phyloP scores from a whole-genome alignment of 2,329 filamentous ascomycete genomes.

The Elsinoe batatas region DNA sequence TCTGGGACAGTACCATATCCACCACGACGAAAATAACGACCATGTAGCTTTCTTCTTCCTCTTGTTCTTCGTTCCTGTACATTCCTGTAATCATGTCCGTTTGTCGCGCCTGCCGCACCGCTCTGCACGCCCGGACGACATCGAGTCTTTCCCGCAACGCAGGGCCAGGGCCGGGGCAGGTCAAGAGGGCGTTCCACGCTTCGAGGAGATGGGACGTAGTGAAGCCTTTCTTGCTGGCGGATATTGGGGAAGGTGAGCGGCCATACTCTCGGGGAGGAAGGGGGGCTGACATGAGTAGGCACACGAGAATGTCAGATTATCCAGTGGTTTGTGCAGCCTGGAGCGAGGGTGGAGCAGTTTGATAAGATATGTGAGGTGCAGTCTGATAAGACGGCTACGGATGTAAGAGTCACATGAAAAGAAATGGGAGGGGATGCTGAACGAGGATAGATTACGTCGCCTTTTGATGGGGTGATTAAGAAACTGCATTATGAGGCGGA shows the following conservation, averaged over 20 bases:
- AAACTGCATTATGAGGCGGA: conserved; percentile 92
- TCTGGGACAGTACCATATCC: neutral
- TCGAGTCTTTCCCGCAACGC: neutral
- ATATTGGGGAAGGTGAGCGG: conserved; percentile 69
- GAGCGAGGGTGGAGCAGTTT: conserved; percentile 93
- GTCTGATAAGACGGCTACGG: conserved; percentile 78
- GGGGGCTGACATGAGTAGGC: conserved; percentile 42
- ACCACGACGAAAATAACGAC: neutral
- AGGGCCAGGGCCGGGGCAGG: neutral
- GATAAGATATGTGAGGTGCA: conserved; percentile 96
- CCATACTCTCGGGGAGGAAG: neutral
- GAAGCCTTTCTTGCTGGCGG: conserved; percentile 72
- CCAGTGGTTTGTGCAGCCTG: conserved; percentile 97
- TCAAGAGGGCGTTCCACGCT: conserved; percentile 21
- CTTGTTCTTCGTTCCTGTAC: neutral
- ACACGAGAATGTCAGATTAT: conserved; percentile 98
- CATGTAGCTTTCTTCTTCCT: neutral
- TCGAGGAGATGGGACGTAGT: conserved; percentile 37
- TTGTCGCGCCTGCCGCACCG: conserved; percentile 6
- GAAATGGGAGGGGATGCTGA: conserved; percentile 15
- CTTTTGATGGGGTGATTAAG: conserved; percentile 91
- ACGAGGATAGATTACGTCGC: conserved; percentile 70
- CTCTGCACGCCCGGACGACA: neutral
- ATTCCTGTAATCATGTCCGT: conserved; percentile 1
- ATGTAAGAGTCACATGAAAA: conserved; percentile 32